Conservation (phyloP, 129 eudicot species). For the Heracleum sosnowskyi region DNA sequence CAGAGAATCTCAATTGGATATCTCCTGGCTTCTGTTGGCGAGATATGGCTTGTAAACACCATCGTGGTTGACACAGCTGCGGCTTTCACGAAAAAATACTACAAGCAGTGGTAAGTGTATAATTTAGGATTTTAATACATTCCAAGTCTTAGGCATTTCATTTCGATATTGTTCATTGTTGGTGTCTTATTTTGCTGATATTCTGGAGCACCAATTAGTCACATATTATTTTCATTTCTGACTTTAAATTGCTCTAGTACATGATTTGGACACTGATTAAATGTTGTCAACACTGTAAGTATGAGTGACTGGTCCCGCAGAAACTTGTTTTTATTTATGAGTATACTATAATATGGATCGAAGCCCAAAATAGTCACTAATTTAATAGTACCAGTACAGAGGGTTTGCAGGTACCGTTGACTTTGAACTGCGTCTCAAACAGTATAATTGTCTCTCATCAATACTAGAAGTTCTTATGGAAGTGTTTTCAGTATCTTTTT, state of each 20-base stretch:
- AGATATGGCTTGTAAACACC: constrained; percentile 67
- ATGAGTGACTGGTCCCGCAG: not conserved
- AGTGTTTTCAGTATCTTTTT: not conserved
- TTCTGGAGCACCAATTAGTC: not conserved
- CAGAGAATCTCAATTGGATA: constrained; percentile 95
- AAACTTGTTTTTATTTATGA: not conserved
- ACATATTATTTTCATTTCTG: not conserved
- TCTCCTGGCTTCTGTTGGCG: constrained; percentile 56
- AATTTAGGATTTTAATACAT: not conserved
- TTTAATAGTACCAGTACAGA: not conserved
- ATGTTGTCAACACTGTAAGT: not conserved
- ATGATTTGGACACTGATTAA: not conserved
- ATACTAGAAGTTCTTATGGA: not conserved
- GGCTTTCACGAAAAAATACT: constrained; percentile 63
- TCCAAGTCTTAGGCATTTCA: not conserved
- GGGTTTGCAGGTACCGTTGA: not conserved
- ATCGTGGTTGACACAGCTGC: constrained; percentile 52
- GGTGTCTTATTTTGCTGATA: not conserved
- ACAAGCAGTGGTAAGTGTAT: constrained; percentile 53
- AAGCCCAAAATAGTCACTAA: not conserved
- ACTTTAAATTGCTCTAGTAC: not conserved
- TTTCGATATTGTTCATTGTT: not conserved
- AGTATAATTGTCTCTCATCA: not conserved
- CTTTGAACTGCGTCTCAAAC: not conserved
- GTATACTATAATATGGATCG: not conserved